Evolutionary conservation across 2,329 filamentous ascomycete species (phyloP), one percentile per base, ranked within the genome.

Genomic region (Fragosphaeria purpurea): DNA sequence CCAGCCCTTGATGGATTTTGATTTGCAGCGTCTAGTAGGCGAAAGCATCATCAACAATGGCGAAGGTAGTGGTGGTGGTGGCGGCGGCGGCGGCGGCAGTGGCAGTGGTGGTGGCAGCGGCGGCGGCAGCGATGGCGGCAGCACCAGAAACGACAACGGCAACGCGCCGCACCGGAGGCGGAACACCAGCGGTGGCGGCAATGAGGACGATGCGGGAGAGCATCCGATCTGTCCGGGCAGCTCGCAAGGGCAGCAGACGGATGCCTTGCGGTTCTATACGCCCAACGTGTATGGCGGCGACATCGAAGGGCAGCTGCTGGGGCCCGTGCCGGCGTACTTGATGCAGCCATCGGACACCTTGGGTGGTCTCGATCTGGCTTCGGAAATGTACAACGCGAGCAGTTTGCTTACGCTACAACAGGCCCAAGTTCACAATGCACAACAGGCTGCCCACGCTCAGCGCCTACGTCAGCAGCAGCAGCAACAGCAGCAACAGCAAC

Each of bases 291-390:
- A 77, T 55, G 81, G 83, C 55, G 81, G 83, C 55, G 82, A 85
- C 49, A 77, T 86, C 47, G 85, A 89, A 59, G 85, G 83, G 13
- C 84, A 88, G 56, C 71, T 89, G 10, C 79, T 87, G 52, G 82
- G 80, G 0, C 79, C 84, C 1, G 72, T 88, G 0, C 53, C 56
- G 10, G 43, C 51, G 6, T 58, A 56, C 32, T 46, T 58, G 8
- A 48, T 55, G 53, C 55, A 56, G 41, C 40, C 48, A 8, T 42
- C 50, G n/a, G 52, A 45, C 31, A 44, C 22, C 5, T 44, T 47
- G 7, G 47, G 46, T 3, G 52, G 51, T 7, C 34, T 55, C 8
- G 55, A 56, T 37, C 40, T 58, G 12, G 44, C 51, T 1, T 41
- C 51, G 4, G 52, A 56, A 6, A 53, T 56, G 53, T 57, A 58